Evolutionary conservation across 2,329 filamentous ascomycete species (phyloP).

Genomic region (Exophiala aquamarina): DNA sequence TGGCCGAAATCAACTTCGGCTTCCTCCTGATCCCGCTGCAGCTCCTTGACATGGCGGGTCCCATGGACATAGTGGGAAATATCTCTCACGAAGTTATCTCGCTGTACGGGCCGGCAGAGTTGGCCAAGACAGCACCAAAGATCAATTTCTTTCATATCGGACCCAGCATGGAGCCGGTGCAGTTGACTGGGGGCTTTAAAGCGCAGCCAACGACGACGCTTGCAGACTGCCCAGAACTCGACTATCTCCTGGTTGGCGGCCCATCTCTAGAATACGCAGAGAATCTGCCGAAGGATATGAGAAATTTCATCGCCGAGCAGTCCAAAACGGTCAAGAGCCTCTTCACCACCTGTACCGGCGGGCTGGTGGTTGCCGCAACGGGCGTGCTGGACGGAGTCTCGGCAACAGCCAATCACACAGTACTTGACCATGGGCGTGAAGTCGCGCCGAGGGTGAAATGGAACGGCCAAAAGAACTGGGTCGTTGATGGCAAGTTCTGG

Average conservation of each 20-base stretch:
- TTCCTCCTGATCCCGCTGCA: constrained; percentile 10
- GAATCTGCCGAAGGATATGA: constrained; percentile 3
- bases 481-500: constrained; percentile 48
- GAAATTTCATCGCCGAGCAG: constrained; percentile 2
- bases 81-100: neutral
- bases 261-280: neutral
- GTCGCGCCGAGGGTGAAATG: constrained; percentile 44
- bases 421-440: constrained; percentile 32
- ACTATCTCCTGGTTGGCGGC: constrained; percentile 6
- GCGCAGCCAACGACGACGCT: constrained; percentile 2
- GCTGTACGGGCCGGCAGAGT: neutral
- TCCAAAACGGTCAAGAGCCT: constrained; percentile 2
- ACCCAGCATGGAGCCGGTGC: constrained; percentile 1
- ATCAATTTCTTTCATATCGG: constrained; percentile 6
- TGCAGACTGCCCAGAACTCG: constrained; percentile 8
- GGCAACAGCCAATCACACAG: constrained; percentile 44
- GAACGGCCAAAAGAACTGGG: constrained; percentile 45
- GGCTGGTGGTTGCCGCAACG: constrained; percentile 28
- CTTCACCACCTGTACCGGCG: constrained; percentile 10
- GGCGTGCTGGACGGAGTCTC: constrained; percentile 44
- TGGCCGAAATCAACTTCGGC: constrained; percentile 14
- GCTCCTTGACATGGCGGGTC: constrained; percentile 14
- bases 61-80: constrained; percentile 8
- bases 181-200: neutral
- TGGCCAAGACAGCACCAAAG: neutral